These are phyloP conservation scores for Lipomyces kockii DNA, from an alignment of 805 yeast genomes.

Conservation along the genomic window DNA sequence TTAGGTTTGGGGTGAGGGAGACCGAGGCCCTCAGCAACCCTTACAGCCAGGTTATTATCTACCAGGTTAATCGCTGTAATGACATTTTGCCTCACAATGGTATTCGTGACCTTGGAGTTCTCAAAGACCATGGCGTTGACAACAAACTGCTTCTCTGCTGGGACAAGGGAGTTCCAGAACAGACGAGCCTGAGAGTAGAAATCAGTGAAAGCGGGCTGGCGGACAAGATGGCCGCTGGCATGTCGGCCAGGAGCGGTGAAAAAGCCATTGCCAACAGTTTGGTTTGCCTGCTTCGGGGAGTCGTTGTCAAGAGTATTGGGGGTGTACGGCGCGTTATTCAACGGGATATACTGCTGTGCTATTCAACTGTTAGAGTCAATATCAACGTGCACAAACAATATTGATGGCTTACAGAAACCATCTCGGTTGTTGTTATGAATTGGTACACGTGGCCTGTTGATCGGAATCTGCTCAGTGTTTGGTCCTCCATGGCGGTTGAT, in stretches of 20 bases:
- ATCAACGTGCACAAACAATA: neutral
- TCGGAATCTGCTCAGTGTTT: slow-evolving; percentile 83
- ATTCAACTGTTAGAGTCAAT: neutral
- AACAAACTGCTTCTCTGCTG: slow-evolving; percentile 8
- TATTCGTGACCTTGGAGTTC: slow-evolving; percentile 4
- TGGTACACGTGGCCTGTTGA: slow-evolving; percentile 79
- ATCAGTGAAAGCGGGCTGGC: slow-evolving; percentile 1
- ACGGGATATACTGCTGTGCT: slow-evolving; percentile 4
- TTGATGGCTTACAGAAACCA: slow-evolving; percentile 49
- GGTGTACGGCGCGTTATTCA: slow-evolving; percentile 7
- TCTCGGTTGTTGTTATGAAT: slow-evolving; percentile 63
- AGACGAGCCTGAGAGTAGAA: slow-evolving; percentile 12
- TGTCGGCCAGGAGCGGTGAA: slow-evolving; percentile 7
- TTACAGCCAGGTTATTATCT: slow-evolving; percentile 2
- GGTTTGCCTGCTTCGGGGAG: slow-evolving; percentile 10
- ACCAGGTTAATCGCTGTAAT: slow-evolving; percentile 1
- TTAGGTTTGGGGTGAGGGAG: slow-evolving; percentile 1
- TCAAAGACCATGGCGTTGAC: slow-evolving; percentile 5
- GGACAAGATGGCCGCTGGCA: slow-evolving; percentile 6
- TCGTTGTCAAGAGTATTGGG: slow-evolving; percentile 5
- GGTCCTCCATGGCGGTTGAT: slow-evolving; percentile 72
- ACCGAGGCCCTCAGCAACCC: slow-evolving; percentile 6
- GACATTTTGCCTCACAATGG: slow-evolving; percentile 7
- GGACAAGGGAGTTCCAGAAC: slow-evolving; percentile 11
- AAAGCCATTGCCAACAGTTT: slow-evolving; percentile 9